Evolutionary conservation across 2,329 filamentous ascomycete species (phyloP).

Genomic region (Scorias spongiosa): DNA sequence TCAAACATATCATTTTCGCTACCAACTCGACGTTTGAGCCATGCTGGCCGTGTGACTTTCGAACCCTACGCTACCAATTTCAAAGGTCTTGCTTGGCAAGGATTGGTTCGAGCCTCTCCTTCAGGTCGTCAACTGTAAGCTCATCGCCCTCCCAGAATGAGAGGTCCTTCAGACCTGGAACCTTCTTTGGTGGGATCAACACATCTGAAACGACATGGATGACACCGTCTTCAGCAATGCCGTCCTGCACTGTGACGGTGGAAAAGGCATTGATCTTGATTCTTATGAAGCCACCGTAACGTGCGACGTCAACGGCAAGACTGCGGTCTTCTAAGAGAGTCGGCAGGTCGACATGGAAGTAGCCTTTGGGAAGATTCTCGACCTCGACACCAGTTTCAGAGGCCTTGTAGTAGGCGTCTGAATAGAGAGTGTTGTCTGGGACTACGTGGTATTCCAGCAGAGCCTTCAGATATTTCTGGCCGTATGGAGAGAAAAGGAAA

Average conservation of each 20-base stretch:
- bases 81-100: constrained; percentile 21
- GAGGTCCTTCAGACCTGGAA: constrained; percentile 16
- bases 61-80: background rate
- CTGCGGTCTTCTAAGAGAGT: constrained; percentile 54
- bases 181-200: constrained; percentile 57
- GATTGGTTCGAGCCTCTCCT: constrained; percentile 36
- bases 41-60: too few species aligned
- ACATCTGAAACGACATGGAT: constrained; percentile 62
- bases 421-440: constrained; percentile 62
- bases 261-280: constrained; percentile 64
- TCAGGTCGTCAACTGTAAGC: constrained; percentile 45
- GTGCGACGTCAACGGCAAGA: constrained; percentile 55
- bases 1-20: too few species aligned
- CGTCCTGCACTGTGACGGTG: constrained; percentile 52
- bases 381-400: constrained; percentile 10
- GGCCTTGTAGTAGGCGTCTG: constrained; percentile 58
- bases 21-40: too few species aligned
- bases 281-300: constrained; percentile 50
- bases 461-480: constrained; percentile 60
- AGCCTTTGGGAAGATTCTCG: constrained; percentile 27
- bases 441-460: constrained; percentile 68
- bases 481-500: constrained; percentile 69
- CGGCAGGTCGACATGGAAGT: constrained; percentile 54
- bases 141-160: constrained; percentile 33
- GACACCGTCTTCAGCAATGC: constrained; percentile 62